Evolutionary conservation across 2,329 filamentous ascomycete genomes (phyloP).

Genomic region (Tolypocladium tundrense): DNA sequence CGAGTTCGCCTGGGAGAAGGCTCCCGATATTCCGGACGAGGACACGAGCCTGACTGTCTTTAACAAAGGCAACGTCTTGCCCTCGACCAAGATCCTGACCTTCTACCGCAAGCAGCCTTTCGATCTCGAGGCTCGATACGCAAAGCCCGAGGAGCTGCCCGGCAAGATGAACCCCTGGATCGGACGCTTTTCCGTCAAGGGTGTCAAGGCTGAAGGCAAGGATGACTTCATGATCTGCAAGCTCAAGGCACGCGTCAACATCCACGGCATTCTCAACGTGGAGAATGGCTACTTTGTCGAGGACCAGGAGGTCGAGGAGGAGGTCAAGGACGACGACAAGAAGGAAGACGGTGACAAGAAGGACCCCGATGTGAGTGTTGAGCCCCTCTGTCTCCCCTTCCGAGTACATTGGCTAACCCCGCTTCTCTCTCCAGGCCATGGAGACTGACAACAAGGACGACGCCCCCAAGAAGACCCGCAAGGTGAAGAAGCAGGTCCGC

Average conservation of each 20-base stretch:
- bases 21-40: constrained; percentile 94
- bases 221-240: constrained; percentile 99
- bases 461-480: constrained; percentile 77
- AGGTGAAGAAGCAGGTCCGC: constrained; percentile 98
- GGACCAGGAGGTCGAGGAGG: constrained; percentile 94
- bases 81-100: constrained; percentile 96
- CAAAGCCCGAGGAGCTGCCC: constrained; percentile 74
- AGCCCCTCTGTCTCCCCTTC: neutral
- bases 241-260: constrained; percentile 92
- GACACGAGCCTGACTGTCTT: constrained; percentile 96
- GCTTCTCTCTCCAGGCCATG: constrained; percentile 52
- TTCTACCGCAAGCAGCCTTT: constrained; percentile 99
- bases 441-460: constrained; percentile 66
- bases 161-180: constrained; percentile 93
- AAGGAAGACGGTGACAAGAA: constrained; percentile 56
- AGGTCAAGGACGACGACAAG: constrained; percentile 66
- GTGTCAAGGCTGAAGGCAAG: constrained; percentile 84
- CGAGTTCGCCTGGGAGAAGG: constrained; percentile 98
- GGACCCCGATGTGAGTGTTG: constrained; percentile 61
- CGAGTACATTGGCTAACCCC: constrained; percentile 13
- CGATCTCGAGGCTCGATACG: constrained; percentile 90
- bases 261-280: constrained; percentile 92
- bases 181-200: constrained; percentile 95
- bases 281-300: constrained; percentile 97
- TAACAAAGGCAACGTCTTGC: constrained; percentile 92